A percentile compares a stretch with the other conserved stretches of the same genome.
Conservation (phyloP, 208 protist species). For the Leishmania gerbilli region DNA sequence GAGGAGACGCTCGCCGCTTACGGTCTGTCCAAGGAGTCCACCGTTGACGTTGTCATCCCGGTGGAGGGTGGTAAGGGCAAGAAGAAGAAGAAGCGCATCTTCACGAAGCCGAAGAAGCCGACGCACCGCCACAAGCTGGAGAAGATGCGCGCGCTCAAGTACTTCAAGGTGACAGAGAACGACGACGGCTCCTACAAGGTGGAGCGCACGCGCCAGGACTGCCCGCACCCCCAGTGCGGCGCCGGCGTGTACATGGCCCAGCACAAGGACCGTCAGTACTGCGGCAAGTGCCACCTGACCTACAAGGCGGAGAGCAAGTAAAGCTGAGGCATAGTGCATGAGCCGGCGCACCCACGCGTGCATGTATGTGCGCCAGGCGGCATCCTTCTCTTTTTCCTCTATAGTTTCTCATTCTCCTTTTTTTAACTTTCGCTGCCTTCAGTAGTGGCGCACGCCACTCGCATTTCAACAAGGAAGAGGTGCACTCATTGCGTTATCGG, state of each 20-base stretch:
- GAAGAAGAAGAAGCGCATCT: slow-evolving; percentile 99
- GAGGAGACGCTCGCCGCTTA: slow-evolving; percentile 67
- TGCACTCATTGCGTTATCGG: background rate
- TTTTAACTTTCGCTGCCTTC: background rate
- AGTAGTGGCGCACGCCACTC: background rate
- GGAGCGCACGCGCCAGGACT: slow-evolving; percentile 96
- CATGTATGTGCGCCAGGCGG: background rate
- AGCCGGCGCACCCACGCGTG: background rate
- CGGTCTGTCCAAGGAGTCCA: slow-evolving; percentile 84
- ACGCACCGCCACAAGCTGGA: slow-evolving; percentile 99
- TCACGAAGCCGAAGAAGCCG: slow-evolving; percentile 99
- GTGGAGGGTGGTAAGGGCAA: slow-evolving; percentile 95
- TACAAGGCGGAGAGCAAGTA: slow-evolving; percentile 64
- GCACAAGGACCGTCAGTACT: slow-evolving; percentile 99
- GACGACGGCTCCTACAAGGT: slow-evolving; percentile 97
- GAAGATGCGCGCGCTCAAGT: slow-evolving; percentile 99
- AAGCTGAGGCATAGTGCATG: background rate
- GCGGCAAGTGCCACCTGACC: slow-evolving; percentile 99
- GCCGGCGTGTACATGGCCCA: slow-evolving; percentile 99
- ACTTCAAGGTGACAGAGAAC: slow-evolving; percentile 98
- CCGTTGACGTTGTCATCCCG: slow-evolving; percentile 87
- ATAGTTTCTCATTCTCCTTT: background rate
- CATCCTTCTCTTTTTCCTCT: background rate
- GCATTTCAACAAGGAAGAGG: background rate
- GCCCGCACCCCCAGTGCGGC: slow-evolving; percentile 95